Evolutionary conservation across 225 moss, liverwort and hornwort species (phyloP).

Genomic region (Pleurozium schreberi): DNA sequence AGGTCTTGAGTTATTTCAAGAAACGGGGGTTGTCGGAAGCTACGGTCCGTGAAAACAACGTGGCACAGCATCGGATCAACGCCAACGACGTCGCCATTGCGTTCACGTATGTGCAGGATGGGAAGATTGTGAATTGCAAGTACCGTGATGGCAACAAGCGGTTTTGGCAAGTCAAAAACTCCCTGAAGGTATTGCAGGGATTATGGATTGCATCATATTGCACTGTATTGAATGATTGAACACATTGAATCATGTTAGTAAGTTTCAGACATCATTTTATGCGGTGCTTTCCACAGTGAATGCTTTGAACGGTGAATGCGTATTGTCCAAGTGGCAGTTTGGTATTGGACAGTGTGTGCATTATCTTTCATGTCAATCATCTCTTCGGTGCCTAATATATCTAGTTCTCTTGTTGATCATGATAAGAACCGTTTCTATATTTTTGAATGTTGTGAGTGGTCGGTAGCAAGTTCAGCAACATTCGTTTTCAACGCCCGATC

Average conservation of each 20-base stretch:
- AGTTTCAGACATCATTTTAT: not conserved
- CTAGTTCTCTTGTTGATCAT: not conserved
- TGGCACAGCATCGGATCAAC: constrained; percentile 19
- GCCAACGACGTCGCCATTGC: constrained; percentile 38
- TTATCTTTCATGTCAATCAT: not conserved
- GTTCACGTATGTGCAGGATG: constrained; percentile 77
- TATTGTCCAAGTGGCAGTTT: not conserved
- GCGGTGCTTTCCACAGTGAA: not conserved
- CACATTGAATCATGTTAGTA: not conserved
- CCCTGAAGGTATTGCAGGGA: constrained; percentile 65
- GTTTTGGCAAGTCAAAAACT: constrained; percentile 87
- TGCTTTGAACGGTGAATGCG: not conserved
- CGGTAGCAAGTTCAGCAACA: not conserved
- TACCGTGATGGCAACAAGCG: constrained; percentile 66
- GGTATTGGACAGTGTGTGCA: not conserved
- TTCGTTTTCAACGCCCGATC: not conserved
- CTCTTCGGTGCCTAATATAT: not conserved
- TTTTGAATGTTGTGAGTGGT: not conserved
- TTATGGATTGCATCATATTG: constrained; percentile 53
- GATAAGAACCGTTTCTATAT: not conserved
- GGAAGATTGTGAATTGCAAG: constrained; percentile 83
- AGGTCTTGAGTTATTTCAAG: constrained; percentile 22
- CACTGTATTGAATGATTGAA: not conserved
- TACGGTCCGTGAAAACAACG: constrained; percentile 29
- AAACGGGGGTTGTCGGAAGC: constrained; percentile 35